A percentile compares a stretch with the other conserved stretches of the same genome.
phyloP scores from a whole-genome alignment of 2,329 filamentous ascomycete species.

The Cladorrhinum sp. region DNA sequence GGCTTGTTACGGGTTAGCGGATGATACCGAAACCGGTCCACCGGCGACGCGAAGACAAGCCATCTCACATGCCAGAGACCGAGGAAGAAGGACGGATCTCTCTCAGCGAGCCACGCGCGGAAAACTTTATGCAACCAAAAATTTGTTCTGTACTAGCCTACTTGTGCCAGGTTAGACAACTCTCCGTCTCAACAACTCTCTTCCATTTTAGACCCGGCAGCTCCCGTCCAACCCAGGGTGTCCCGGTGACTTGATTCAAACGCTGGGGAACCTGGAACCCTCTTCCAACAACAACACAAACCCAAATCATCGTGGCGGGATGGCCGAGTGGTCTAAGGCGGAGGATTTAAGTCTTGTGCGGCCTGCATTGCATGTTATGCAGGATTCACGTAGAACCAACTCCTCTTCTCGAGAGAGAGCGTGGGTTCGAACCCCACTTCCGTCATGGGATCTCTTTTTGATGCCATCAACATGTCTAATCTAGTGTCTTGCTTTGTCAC shows the following conservation, averaged over 20 bases:
- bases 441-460: constrained; percentile 18
- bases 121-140: constrained; percentile 6
- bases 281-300: background rate
- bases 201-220: too few species aligned
- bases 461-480: too few species aligned
- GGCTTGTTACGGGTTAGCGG: constrained; percentile 22
- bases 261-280: background rate
- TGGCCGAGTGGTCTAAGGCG: constrained; percentile 25
- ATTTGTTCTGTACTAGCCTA: too few species aligned
- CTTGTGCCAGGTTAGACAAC: too few species aligned
- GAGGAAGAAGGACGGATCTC: background rate
- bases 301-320: constrained; percentile 16
- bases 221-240: background rate
- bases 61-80: constrained; percentile 20
- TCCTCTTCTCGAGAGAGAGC: constrained; percentile 26
- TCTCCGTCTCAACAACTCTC: too few species aligned
- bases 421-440: constrained; percentile 26
- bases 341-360: constrained; percentile 26
- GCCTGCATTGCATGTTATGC: too few species aligned
- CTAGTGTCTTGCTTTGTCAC: background rate
- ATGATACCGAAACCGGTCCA: constrained; percentile 13
- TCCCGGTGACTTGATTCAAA: background rate
- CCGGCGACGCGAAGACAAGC: background rate
- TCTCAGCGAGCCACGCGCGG: background rate
- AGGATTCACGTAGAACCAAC: too few species aligned